Evolutionary conservation across 176 grass and related monocot species (phyloP).

Genomic region (Raddia distichophylla): DNA sequence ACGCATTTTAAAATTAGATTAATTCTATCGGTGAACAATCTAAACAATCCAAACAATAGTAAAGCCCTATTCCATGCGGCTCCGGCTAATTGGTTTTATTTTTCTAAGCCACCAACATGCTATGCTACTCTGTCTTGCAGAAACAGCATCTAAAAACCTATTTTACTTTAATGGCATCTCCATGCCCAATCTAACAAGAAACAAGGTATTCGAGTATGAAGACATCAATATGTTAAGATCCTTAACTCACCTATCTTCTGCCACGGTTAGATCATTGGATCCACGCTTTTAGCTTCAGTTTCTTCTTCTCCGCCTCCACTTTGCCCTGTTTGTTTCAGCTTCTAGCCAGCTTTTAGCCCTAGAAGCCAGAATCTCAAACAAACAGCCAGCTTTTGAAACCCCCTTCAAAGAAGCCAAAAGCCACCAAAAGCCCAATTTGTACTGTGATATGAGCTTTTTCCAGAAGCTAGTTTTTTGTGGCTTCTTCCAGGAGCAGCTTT

Average conservation of each 20-base stretch:
- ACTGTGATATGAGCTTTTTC: no score
- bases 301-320: background rate
- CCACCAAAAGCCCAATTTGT: no score
- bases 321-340: no score
- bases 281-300: slow-evolving; percentile 18
- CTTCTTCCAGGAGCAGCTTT: no score
- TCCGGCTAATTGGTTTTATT: no score
- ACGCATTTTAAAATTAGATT: background rate
- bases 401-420: no score
- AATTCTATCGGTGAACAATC: background rate
- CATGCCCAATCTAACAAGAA: slow-evolving; percentile 3
- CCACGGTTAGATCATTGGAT: background rate
- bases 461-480: no score
- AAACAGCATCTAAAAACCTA: background rate
- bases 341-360: no score
- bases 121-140: background rate
- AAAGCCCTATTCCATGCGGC: background rate
- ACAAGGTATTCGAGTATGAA: background rate
- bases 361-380: no score
- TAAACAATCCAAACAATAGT: background rate
- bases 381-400: no score
- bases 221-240: background rate
- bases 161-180: background rate
- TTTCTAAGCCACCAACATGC: background rate
- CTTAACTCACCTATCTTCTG: slow-evolving; percentile 26